phyloP scores from a whole-genome alignment of 805 yeast genomes.

The Candida qinlingensis region DNA sequence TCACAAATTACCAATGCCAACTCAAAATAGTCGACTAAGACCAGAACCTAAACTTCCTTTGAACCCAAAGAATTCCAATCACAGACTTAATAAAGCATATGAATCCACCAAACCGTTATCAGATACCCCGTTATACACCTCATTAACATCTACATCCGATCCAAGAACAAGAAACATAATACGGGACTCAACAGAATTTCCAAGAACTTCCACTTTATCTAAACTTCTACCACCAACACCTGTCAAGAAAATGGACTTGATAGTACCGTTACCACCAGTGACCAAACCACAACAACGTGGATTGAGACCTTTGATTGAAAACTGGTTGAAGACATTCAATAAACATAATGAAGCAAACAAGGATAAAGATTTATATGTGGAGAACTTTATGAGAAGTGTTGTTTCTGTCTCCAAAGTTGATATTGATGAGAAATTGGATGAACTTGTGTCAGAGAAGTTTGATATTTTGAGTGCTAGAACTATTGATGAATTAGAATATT shows the following conservation, averaged over 20 bases:
- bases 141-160: conserved; percentile 16
- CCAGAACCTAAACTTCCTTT: conserved; percentile 17
- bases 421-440: conserved; percentile 28
- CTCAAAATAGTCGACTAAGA: neutral
- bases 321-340: conserved; percentile 19
- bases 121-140: conserved; percentile 15
- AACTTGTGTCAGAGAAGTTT: conserved; percentile 36
- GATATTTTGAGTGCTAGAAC: conserved; percentile 69
- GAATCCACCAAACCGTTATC: conserved; percentile 2
- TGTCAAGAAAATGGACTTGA: conserved; percentile 51
- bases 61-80: conserved; percentile 23
- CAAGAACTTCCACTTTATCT: conserved; percentile 37
- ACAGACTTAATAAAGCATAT: conserved; percentile 13
- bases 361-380: conserved; percentile 12
- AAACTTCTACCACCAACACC: conserved; percentile 63
- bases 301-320: conserved; percentile 17
- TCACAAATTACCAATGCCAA: conserved; percentile 20
- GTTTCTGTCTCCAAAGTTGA: conserved; percentile 23
- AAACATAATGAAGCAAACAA: conserved; percentile 9
- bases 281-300: conserved; percentile 21
- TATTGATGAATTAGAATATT: conserved; percentile 58
- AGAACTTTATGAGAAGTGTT: conserved; percentile 23
- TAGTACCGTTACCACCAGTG: conserved; percentile 26
- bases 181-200: conserved; percentile 34
- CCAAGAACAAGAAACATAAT: conserved; percentile 16